Base-by-base conservation (phyloP, 1,284 basidiomycete genomes). In the Abortiporus biennis region DNA sequence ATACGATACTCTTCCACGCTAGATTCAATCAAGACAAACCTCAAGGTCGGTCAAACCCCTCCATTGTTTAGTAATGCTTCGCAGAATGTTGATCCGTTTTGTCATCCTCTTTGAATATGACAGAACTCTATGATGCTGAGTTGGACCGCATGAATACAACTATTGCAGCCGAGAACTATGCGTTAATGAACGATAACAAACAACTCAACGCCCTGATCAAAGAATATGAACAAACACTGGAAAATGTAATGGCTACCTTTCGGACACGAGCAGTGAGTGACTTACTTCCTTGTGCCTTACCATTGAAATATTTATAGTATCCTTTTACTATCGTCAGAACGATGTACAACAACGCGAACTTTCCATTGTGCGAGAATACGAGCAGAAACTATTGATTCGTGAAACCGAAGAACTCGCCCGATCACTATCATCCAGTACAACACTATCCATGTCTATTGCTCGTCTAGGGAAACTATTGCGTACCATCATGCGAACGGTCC, bases 151-250 rank as follows among this genome's bases (percentile, higher is more conserved):
- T 97, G 78, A 95, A 94, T 52, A 70, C 74, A 0, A 73, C 82
- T 36, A 84, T 99, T 51, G 72, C 79, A 11, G 66, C 78, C 33
- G 95, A 99, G 65, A 99, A 99, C 59, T 85, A 90, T 56, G 68
- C 70, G 2, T 70, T 99, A 22, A 79, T 90, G 54, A 82, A 96
- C 54, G 95, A 99, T 65, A 98, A 98, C 70, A 94, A 96, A 62
- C 92, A 97, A 56, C 74, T 98, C 25, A 91, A 85, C 48, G 71
- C 76, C 4, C 69, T 99, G 37, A 81, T 99, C 50, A 92, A 93
- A 53, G 95, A 99, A 62, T 97, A 96, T 58, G 96, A 99, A 61
- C 85, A 90, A 56, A 97, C 95, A 0, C 69, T 99, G 36, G 96
- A 99, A 64, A 89, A 78, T 12, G 80, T 98, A 36, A 99, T 99